Conservation (phyloP, 257 asterid species). For the Solanum boliviense region DNA sequence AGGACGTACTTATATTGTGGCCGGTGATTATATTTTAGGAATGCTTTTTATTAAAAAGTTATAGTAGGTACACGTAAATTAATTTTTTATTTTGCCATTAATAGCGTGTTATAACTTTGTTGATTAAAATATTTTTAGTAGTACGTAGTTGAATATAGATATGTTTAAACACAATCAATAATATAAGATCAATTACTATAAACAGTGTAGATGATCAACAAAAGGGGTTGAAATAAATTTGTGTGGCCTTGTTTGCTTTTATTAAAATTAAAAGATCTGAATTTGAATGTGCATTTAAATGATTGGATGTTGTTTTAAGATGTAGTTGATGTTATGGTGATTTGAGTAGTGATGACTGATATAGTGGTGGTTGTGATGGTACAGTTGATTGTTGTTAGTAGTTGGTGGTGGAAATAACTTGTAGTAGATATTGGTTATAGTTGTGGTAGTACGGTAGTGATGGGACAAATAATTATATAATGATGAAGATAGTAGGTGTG, state of each 20-base stretch:
- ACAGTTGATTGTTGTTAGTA: neutral
- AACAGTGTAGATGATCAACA: neutral
- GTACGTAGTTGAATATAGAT: neutral
- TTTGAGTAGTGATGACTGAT: neutral
- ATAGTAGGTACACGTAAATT: neutral
- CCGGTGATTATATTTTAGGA: neutral
- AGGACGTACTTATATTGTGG: neutral
- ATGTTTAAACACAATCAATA: neutral
- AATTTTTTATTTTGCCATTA: neutral
- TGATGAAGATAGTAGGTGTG: neutral
- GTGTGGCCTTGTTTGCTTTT: neutral
- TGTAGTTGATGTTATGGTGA: neutral
- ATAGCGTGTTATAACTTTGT: neutral
- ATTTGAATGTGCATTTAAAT: fast-evolving
- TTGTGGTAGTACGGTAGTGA: neutral
- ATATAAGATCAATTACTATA: neutral
- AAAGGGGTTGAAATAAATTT: neutral
- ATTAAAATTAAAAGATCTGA: fast-evolving
- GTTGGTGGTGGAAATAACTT: neutral
- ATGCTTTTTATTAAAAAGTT: neutral
- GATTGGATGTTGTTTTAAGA: neutral
- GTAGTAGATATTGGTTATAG: fast-evolving
- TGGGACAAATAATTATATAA: neutral
- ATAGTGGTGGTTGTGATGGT: neutral
- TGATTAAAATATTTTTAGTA: neutral